These are phyloP conservation scores for Cordyceps militaris DNA, from an alignment of 2,329 filamentous ascomycete species.

Conservation along the genomic window DNA sequence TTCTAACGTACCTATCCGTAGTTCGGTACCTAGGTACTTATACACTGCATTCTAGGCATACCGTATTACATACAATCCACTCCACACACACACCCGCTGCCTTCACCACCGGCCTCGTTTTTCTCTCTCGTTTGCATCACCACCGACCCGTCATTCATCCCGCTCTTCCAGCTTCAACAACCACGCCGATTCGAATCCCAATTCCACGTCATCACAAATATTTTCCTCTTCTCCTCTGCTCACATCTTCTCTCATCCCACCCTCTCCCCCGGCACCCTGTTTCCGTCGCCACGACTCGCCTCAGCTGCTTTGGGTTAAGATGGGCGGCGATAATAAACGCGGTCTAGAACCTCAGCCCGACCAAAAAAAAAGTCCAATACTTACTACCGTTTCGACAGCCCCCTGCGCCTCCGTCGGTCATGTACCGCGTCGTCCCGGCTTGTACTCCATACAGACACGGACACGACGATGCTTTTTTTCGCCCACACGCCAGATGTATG, in stretches of 20 bases:
- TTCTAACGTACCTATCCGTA: too few species aligned
- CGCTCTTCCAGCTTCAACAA: not conserved
- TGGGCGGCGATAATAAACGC: conserved; percentile 9
- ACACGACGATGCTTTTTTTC: not conserved
- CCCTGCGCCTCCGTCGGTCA: conserved; percentile 8
- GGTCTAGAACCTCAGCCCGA: conserved; percentile 14
- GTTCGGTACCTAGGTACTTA: too few species aligned
- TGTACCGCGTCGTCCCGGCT: conserved; percentile 10
- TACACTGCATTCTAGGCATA: too few species aligned
- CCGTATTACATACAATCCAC: too few species aligned
- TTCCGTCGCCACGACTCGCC: not conserved
- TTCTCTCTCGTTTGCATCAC: not conserved
- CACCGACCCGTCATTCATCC: not conserved
- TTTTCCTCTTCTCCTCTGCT: not conserved
- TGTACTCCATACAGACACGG: not conserved
- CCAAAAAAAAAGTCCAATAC: conserved; percentile 6
- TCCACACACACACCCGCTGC: not conserved
- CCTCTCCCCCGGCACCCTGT: not conserved
- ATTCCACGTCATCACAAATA: not conserved
- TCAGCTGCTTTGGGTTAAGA: conserved; percentile 10
- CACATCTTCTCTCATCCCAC: not conserved
- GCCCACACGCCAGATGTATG: not conserved
- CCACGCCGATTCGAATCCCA: not conserved
- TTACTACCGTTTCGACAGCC: not conserved
- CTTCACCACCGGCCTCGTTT: not conserved